These are phyloP conservation scores for Cordyceps cateniannulata DNA, from an alignment of 2,329 filamentous ascomycete genomes.

Conservation along the genomic window DNA sequence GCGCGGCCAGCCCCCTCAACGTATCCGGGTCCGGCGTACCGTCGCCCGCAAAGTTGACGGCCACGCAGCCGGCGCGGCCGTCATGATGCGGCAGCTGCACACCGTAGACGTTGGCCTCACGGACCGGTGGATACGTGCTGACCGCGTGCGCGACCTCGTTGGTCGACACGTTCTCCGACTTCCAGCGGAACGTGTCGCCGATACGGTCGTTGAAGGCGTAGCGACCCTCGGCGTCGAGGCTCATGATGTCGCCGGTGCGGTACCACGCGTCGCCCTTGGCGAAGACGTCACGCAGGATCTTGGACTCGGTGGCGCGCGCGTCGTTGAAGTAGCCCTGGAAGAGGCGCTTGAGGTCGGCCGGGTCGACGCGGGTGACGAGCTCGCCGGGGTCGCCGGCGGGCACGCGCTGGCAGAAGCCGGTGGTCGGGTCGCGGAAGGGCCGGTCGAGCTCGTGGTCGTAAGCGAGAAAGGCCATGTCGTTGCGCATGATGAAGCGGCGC, in stretches of 20 bases:
- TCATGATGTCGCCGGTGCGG: slow-evolving; percentile 74
- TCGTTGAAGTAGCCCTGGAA: slow-evolving; percentile 85
- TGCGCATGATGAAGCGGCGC: slow-evolving; percentile 46
- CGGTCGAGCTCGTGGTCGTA: slow-evolving; percentile 66
- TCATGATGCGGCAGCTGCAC: slow-evolving; percentile 75
- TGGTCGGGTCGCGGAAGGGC: slow-evolving; percentile 60
- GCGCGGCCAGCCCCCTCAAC: slow-evolving; percentile 54
- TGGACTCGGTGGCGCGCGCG: slow-evolving; percentile 59
- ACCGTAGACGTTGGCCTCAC: slow-evolving; percentile 82
- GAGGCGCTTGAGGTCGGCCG: slow-evolving; percentile 51
- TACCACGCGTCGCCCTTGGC: slow-evolving; percentile 74
- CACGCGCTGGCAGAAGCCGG: slow-evolving; percentile 60
- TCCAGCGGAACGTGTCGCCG: slow-evolving; percentile 74
- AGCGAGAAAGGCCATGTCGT: slow-evolving; percentile 52
- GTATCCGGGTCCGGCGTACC: slow-evolving; percentile 34
- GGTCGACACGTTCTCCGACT: slow-evolving; percentile 78
- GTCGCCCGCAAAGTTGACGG: slow-evolving; percentile 47
- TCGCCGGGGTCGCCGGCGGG: slow-evolving; percentile 63
- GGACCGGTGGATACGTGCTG: slow-evolving; percentile 57
- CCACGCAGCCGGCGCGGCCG: slow-evolving; percentile 75
- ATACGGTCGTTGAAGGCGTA: slow-evolving; percentile 78
- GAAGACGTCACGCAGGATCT: slow-evolving; percentile 69
- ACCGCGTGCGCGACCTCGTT: slow-evolving; percentile 74
- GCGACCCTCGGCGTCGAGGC: slow-evolving; percentile 63
- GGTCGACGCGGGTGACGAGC: slow-evolving; percentile 64